Percentiles rank a stretch among this genome's conserved stretches.
Conservation (phyloP, 164 flowering plant genomes). For the Dillenia turbinata region DNA sequence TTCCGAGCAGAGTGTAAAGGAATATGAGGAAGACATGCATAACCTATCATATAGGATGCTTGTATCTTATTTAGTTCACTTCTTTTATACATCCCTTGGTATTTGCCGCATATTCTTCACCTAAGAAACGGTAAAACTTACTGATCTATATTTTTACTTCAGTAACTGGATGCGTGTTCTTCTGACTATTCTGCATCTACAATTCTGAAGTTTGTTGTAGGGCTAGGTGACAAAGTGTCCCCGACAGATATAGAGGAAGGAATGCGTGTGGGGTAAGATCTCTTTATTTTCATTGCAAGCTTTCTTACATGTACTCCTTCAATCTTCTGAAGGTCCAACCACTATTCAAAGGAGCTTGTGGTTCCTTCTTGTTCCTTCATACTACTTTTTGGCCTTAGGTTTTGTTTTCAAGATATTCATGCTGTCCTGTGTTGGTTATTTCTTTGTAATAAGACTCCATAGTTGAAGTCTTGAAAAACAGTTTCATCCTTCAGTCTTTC, state of each 20-base stretch:
- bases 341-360: too few species aligned
- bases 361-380: background rate
- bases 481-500: too few species aligned
- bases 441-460: too few species aligned
- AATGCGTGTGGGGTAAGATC: conserved; percentile 95
- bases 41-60: too few species aligned
- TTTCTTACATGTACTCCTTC: too few species aligned
- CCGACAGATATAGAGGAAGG: conserved; percentile 99
- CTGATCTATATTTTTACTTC: background rate
- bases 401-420: background rate
- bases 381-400: background rate
- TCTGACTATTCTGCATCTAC: conserved; percentile 8
- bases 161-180: background rate
- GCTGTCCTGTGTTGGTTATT: background rate
- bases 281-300: background rate
- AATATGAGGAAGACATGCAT: too few species aligned
- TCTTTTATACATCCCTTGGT: too few species aligned
- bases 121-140: background rate
- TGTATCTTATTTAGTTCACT: too few species aligned
- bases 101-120: too few species aligned
- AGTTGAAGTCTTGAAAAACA: too few species aligned
- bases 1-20: too few species aligned
- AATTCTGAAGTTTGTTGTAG: conserved; percentile 92
- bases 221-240: conserved; percentile 95
- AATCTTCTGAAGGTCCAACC: too few species aligned